These are phyloP conservation scores for Coprinopsis marcescibilis DNA, from an alignment of 768 basidiomycete species.

Conservation along the genomic window DNA sequence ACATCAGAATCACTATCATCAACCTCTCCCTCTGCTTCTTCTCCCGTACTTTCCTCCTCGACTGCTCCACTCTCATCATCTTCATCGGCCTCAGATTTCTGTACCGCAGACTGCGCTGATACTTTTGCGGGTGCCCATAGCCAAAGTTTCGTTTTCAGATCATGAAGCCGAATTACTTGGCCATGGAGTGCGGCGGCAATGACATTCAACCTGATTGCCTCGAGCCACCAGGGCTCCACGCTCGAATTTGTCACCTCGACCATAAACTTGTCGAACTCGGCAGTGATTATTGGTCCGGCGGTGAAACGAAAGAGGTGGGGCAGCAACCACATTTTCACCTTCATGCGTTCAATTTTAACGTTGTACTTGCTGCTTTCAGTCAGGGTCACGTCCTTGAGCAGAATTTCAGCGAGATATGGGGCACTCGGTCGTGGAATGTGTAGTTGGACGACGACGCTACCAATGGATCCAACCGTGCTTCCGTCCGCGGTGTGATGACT, in stretches of 20 bases:
- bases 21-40: background rate
- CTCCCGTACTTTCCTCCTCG: conserved; percentile 2
- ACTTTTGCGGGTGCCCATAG: conserved; percentile 19
- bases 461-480: conserved; percentile 14
- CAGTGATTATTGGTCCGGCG: conserved; percentile 28
- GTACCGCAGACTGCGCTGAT: background rate
- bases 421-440: background rate
- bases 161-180: conserved; percentile 33
- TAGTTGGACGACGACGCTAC: background rate
- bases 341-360: conserved; percentile 11
- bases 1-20: background rate
- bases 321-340: conserved; percentile 30
- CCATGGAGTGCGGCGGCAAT: conserved; percentile 34
- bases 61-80: conserved; percentile 10
- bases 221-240: conserved; percentile 32
- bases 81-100: conserved; percentile 1
- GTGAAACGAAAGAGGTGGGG: conserved; percentile 32
- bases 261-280: conserved; percentile 30
- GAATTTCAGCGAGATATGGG: background rate
- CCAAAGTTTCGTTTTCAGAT: conserved; percentile 28
- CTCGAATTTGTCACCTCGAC: conserved; percentile 28
- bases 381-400: background rate
- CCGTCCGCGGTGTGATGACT: conserved; percentile 1
- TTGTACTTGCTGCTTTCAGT: background rate
- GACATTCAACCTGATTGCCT: conserved; percentile 30